Conservation (phyloP, 306 rosid species). For the Lathyrus tuberosus region DNA sequence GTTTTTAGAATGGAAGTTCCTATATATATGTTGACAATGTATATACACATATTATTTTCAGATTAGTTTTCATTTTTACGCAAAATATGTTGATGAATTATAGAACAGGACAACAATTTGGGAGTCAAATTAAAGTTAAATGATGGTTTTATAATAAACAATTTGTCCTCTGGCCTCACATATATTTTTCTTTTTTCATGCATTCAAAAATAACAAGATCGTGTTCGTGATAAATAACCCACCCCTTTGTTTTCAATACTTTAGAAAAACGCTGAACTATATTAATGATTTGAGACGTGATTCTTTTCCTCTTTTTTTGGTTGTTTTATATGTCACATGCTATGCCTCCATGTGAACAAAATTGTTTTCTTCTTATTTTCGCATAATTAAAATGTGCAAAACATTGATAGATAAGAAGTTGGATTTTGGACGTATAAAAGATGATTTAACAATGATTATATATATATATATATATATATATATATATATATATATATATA, state of each 20-base stretch:
- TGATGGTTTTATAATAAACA: neutral
- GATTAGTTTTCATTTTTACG: neutral
- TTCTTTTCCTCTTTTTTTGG: conserved; percentile 5
- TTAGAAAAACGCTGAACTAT: neutral
- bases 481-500: too few species aligned
- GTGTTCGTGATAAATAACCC: neutral
- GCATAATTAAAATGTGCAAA: conserved; percentile 23
- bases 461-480: too few species aligned
- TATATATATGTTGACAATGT: neutral
- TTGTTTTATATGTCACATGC: conserved; percentile 44
- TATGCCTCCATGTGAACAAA: conserved; percentile 45
- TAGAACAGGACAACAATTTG: neutral
- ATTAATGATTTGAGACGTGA: neutral
- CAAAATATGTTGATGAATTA: neutral
- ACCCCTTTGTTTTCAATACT: neutral
- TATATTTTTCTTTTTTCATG: neutral
- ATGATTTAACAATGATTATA: too few species aligned
- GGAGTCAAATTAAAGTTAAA: neutral
- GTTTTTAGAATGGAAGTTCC: neutral
- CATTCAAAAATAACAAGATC: neutral
- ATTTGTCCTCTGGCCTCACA: too few species aligned
- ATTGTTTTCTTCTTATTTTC: neutral
- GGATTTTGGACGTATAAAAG: conserved; percentile 1
- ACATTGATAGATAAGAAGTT: conserved; percentile 8
- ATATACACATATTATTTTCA: neutral